These are phyloP conservation scores for Claviceps sp. DNA, from an alignment of 2,329 filamentous ascomycete genomes.

Conservation along the genomic window DNA sequence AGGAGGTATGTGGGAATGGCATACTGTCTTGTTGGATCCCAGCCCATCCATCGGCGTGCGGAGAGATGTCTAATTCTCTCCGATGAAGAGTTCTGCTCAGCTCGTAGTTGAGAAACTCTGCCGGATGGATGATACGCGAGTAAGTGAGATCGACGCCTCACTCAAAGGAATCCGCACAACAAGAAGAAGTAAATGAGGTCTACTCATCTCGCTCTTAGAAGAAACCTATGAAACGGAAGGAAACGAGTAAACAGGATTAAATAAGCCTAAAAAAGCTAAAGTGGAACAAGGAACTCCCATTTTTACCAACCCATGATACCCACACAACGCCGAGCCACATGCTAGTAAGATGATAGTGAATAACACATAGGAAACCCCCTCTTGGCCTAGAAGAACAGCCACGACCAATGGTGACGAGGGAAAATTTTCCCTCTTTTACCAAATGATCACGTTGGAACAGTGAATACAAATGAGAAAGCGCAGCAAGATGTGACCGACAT, in stretches of 20 bases:
- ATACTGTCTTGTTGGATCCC: no score
- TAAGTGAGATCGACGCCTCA: no score
- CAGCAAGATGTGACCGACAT: not conserved
- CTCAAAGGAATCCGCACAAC: no score
- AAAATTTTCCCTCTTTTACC: not conserved
- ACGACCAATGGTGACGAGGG: not conserved
- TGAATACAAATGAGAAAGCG: not conserved
- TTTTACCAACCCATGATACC: conserved; percentile 7
- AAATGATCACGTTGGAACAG: not conserved
- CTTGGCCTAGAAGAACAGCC: not conserved
- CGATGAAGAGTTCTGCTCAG: no score
- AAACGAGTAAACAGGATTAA: not conserved
- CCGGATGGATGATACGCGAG: no score
- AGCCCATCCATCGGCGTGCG: no score
- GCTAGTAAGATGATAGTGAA: conserved; percentile 15
- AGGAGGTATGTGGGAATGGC: conserved; percentile 4
- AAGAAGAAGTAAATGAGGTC: no score
- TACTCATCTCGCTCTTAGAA: not conserved
- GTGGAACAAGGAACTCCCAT: not conserved
- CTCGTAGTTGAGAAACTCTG: no score
- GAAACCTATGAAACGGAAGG: not conserved
- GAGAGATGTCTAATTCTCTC: no score
- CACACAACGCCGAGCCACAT: conserved; percentile 26
- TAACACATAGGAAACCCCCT: conserved; percentile 7
- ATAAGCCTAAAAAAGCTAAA: not conserved